These are phyloP conservation scores for Coniferiporia sulphurascens DNA, from an alignment of 1,284 basidiomycete genomes.

Conservation along the genomic window DNA sequence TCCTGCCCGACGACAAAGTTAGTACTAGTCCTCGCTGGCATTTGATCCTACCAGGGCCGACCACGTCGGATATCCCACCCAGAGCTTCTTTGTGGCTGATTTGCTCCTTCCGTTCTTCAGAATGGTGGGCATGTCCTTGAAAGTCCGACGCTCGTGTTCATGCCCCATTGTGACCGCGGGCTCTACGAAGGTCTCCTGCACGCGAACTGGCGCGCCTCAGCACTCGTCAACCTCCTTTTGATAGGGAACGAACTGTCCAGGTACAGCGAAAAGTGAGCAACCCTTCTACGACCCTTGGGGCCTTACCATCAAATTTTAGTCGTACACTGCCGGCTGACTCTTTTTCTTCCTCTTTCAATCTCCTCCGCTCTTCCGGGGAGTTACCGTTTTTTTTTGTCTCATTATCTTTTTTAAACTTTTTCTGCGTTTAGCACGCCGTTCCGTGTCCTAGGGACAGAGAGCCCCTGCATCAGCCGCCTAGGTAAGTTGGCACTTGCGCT, in stretches of 20 bases:
- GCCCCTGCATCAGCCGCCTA: conserved; percentile 34
- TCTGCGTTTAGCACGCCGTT: conserved; percentile 28
- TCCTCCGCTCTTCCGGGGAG: background rate
- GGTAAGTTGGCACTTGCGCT: conserved; percentile 27
- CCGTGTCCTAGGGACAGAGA: conserved; percentile 29
- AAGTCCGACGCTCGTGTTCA: conserved; percentile 57
- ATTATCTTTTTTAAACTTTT: background rate
- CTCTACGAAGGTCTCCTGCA: conserved; percentile 62
- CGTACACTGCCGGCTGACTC: background rate
- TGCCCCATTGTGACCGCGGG: conserved; percentile 72
- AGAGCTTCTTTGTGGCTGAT: background rate
- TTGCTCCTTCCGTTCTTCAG: conserved; percentile 20
- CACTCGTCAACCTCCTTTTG: conserved; percentile 36
- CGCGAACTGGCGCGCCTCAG: conserved; percentile 50
- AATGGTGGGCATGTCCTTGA: conserved; percentile 28
- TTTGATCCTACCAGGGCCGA: conserved; percentile 34
- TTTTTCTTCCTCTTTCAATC: conserved; percentile 6
- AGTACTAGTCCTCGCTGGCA: conserved; percentile 26
- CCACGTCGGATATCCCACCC: conserved; percentile 22
- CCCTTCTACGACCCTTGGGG: background rate
- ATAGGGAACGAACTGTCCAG: conserved; percentile 42
- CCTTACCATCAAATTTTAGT: background rate
- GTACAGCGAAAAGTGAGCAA: conserved; percentile 45
- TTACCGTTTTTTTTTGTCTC: background rate
- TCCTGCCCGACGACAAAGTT: conserved; percentile 49